These are phyloP conservation scores for Blastocystis hominis DNA, from an alignment of 352 stramenopile genomes.

Conservation along the genomic window DNA sequence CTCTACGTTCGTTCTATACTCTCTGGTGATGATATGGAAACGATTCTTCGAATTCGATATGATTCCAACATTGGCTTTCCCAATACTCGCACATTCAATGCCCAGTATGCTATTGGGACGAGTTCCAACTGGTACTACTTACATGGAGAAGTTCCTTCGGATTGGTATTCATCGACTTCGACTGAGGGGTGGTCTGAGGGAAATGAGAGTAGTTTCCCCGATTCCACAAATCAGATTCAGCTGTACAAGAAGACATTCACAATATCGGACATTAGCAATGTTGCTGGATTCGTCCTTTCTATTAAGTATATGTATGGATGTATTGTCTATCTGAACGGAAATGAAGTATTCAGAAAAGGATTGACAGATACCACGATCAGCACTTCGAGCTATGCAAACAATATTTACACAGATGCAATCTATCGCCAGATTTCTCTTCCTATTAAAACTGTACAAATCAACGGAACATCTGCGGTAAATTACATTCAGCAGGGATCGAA, in stretches of 20 bases:
- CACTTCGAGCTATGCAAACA: neutral
- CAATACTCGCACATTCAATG: neutral
- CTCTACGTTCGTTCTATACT: neutral
- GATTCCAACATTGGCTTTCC: neutral
- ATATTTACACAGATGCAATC: neutral
- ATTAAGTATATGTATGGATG: constrained; percentile 7
- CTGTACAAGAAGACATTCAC: constrained; percentile 26
- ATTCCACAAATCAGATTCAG: neutral
- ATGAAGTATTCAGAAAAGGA: constrained; percentile 36
- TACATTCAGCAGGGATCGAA: neutral
- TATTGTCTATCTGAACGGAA: constrained; percentile 33
- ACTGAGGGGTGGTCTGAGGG: neutral
- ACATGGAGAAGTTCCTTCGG: neutral
- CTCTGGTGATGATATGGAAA: neutral
- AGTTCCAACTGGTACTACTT: neutral
- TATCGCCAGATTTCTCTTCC: neutral
- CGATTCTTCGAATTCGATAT: neutral
- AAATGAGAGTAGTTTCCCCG: neutral
- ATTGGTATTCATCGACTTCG: neutral
- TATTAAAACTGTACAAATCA: too few relatives aligned
- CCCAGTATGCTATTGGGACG: neutral
- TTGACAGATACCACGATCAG: neutral
- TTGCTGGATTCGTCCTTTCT: neutral
- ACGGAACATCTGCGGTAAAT: neutral
- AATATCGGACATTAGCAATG: neutral